Evolutionary conservation across 495 filamentous ascomycete species (phyloP).

Genomic region (Cryomyces antarcticus): DNA sequence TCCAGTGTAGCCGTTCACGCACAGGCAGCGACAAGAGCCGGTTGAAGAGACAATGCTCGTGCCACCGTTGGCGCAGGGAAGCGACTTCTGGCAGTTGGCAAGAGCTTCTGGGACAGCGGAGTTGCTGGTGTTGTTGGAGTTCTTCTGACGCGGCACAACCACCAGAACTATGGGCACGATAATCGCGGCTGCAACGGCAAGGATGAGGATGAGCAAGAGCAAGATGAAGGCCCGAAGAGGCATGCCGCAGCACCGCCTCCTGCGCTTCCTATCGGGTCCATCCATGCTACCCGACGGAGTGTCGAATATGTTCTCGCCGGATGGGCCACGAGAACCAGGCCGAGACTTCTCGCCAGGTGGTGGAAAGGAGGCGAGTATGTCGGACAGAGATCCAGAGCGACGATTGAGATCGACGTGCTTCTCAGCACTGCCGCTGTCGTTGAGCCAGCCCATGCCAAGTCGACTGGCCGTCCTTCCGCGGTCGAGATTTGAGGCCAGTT

Average conservation of each 20-base stretch:
- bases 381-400: conserved; percentile 51
- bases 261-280: neutral
- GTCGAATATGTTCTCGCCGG: conserved; percentile 4
- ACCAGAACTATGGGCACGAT: conserved; percentile 73
- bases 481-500: conserved; percentile 72
- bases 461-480: conserved; percentile 66
- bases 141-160: conserved; percentile 31
- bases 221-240: conserved; percentile 61
- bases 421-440: neutral
- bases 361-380: conserved; percentile 83
- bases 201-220: conserved; percentile 42
- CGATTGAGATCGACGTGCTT: conserved; percentile 4
- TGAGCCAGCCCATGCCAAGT: conserved; percentile 19
- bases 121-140: conserved; percentile 24
- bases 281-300: conserved; percentile 1
- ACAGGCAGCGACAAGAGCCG: conserved; percentile 63
- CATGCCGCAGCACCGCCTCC: conserved; percentile 54
- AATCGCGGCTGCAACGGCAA: conserved; percentile 69
- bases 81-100: conserved; percentile 9
- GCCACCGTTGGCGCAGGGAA: conserved; percentile 62
- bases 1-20: conserved; percentile 73
- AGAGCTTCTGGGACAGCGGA: conserved; percentile 15
- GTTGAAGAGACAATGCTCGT: conserved; percentile 39
- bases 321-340: conserved; percentile 4
- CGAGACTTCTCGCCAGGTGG: conserved; percentile 33